phyloP scores from a whole-genome alignment of 2,329 filamentous ascomycete species.

The Calonectria montana region DNA sequence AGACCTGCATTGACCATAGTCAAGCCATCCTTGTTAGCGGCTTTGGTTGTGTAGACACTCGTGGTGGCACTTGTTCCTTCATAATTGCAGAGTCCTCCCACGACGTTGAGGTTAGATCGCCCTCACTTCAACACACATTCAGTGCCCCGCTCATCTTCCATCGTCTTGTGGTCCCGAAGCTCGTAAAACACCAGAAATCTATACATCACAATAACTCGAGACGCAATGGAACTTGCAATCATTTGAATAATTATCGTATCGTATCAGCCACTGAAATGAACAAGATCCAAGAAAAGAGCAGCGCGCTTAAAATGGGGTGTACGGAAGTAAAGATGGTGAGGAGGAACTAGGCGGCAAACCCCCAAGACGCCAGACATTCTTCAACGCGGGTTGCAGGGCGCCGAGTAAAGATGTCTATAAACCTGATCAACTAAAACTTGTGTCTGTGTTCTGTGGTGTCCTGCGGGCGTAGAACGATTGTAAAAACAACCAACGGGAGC shows the following conservation, averaged over 20 bases:
- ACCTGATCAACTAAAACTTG: background rate
- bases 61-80: too few relatives aligned
- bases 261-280: background rate
- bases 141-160: background rate
- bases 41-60: background rate
- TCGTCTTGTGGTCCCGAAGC: background rate
- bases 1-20: background rate
- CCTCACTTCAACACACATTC: too few relatives aligned
- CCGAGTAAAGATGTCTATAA: background rate
- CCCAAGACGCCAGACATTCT: background rate
- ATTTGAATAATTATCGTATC: background rate
- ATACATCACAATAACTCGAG: background rate
- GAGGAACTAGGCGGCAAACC: background rate
- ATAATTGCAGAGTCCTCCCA: too few relatives aligned
- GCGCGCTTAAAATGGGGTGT: background rate
- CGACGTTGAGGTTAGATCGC: too few relatives aligned
- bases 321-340: background rate
- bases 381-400: background rate
- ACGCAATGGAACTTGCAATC: background rate
- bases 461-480: background rate
- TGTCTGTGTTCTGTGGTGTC: background rate
- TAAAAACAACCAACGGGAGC: background rate
- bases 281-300: background rate
- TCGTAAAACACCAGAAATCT: background rate
- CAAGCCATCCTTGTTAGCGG: background rate